Evolutionary conservation across 768 basidiomycete genomes (phyloP).

Genomic region (Rhodotorula sphaerocarpa): DNA sequence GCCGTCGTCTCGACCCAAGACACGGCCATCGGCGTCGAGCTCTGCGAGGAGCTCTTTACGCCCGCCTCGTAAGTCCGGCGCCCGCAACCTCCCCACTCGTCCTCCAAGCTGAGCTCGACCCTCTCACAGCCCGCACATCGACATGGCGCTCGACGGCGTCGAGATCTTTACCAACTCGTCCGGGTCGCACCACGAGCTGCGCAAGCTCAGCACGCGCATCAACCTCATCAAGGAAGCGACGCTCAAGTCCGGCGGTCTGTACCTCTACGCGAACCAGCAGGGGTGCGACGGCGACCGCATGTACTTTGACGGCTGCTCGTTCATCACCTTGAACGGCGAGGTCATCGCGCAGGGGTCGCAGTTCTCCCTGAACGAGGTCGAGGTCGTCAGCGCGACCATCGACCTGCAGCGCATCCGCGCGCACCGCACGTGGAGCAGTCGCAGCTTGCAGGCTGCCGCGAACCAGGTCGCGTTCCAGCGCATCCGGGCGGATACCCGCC

Average conservation of each 20-base stretch:
- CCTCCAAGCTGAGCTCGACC: neutral
- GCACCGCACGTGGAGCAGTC: constrained; percentile 65
- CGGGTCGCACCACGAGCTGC: constrained; percentile 93
- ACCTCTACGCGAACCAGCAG: constrained; percentile 97
- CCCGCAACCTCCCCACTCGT: neutral
- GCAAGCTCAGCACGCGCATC: constrained; percentile 84
- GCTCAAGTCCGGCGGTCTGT: constrained; percentile 90
- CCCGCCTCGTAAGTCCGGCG: constrained; percentile 65
- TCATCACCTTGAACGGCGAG: constrained; percentile 90
- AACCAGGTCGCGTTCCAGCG: constrained; percentile 63
- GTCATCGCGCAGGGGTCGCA: constrained; percentile 93
- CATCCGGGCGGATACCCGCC: constrained; percentile 62
- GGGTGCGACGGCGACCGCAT: constrained; percentile 96
- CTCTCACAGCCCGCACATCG: constrained; percentile 71
- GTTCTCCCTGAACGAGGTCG: constrained; percentile 90
- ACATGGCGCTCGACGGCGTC: constrained; percentile 96
- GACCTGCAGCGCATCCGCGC: constrained; percentile 95
- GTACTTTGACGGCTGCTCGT: constrained; percentile 93
- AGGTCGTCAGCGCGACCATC: constrained; percentile 89
- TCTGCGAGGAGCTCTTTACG: constrained; percentile 96
- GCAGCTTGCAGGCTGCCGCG: constrained; percentile 79
- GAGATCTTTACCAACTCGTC: constrained; percentile 99
- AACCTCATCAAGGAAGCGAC: constrained; percentile 97
- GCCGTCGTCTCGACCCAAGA: constrained; percentile 86
- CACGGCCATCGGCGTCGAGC: constrained; percentile 91